phyloP scores from a whole-genome alignment of 352 stramenopile species.

The Elongisporangium anandrum region DNA sequence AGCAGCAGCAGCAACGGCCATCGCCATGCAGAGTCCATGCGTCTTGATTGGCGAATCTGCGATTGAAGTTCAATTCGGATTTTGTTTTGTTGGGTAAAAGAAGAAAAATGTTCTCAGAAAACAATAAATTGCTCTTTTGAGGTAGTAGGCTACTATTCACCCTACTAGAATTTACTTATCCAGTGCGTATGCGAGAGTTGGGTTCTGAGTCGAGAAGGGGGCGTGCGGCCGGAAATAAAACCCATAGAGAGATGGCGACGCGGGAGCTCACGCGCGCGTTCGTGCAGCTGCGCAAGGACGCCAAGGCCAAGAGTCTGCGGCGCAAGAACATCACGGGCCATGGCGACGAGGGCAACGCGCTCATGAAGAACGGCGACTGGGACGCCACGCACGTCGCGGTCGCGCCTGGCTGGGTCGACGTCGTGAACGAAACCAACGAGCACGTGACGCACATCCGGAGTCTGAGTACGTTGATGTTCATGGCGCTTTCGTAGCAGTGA shows the following conservation, averaged over 20 bases:
- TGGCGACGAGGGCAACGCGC: conserved; percentile 58
- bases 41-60: neutral
- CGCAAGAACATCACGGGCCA: conserved; percentile 82
- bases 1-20: neutral
- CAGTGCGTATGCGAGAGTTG: neutral
- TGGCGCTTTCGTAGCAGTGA: conserved; percentile 1
- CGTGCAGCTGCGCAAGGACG: conserved; percentile 62
- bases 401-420: conserved; percentile 71
- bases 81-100: neutral
- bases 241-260: conserved; percentile 53
- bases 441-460: conserved; percentile 77
- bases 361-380: conserved; percentile 53
- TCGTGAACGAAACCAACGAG: conserved; percentile 76
- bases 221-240: neutral
- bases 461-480: conserved; percentile 52
- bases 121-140: too few relatives aligned
- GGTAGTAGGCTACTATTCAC: neutral
- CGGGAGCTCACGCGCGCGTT: conserved; percentile 74
- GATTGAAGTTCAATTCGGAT: neutral
- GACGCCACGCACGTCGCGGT: conserved; percentile 31
- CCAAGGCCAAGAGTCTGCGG: conserved; percentile 79
- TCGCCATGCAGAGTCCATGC: conserved; percentile 1
- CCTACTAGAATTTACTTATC: neutral
- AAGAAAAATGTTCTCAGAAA: neutral
- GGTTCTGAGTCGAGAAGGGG: neutral